These are phyloP conservation scores for Exophiala xenobiotica DNA, from an alignment of 2,329 filamentous ascomycete species.

Conservation along the genomic window DNA sequence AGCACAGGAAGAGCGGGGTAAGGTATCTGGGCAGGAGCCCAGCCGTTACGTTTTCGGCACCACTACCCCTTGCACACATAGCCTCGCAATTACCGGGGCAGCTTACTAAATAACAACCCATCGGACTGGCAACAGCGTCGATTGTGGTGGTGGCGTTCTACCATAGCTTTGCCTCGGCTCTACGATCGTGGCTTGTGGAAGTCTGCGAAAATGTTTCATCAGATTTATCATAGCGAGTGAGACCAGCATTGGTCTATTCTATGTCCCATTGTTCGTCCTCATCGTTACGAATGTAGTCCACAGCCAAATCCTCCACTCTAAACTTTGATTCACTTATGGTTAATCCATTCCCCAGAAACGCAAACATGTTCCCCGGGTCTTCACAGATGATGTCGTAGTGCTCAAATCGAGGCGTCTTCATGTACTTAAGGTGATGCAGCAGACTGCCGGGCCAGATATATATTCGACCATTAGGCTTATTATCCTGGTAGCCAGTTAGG, in stretches of 20 bases:
- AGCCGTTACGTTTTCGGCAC: no score
- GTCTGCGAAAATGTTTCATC: no score
- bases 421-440: constrained; percentile 41
- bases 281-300: constrained; percentile 22
- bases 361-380: constrained; percentile 41
- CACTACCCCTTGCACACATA: no score
- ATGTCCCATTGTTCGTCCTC: constrained; percentile 27
- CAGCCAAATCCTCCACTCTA: constrained; percentile 8
- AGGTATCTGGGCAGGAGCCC: no score
- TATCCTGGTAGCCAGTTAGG: constrained; percentile 11
- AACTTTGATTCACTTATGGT: constrained; percentile 40
- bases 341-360: constrained; percentile 47
- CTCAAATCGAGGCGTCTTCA: constrained; percentile 41
- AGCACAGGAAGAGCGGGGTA: no score
- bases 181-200: no score
- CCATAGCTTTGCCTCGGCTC: no score
- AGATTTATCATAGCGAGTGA: no score
- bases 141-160: no score
- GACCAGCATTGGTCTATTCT: constrained; percentile 16
- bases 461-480: constrained; percentile 32
- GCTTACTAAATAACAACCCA: no score
- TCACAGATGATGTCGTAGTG: constrained; percentile 43
- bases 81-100: no score
- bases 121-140: no score
- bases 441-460: constrained; percentile 43